phyloP scores from a whole-genome alignment of 2,329 filamentous ascomycete genomes.

The Penicillium sclerotiorum region DNA sequence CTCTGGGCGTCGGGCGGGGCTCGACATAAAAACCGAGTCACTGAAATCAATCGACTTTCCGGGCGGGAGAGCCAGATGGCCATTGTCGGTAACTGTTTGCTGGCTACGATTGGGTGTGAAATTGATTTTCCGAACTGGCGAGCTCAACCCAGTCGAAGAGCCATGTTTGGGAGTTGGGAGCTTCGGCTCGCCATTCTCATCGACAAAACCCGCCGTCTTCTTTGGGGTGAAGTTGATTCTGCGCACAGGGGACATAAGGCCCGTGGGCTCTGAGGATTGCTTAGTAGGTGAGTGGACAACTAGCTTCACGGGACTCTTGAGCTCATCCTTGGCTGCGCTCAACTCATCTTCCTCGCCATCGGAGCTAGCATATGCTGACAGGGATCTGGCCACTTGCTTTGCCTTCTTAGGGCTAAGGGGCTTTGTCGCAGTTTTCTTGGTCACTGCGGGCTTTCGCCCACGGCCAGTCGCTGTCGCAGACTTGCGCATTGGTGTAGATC shows the following conservation, averaged over 20 bases:
- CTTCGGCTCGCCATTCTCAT: constrained; percentile 38
- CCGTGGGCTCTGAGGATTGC: constrained; percentile 27
- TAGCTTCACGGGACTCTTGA: constrained; percentile 27
- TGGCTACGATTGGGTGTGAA: constrained; percentile 29
- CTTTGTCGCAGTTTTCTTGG: constrained; percentile 34
- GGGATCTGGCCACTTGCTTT: constrained; percentile 48
- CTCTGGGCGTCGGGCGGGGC: constrained; percentile 49
- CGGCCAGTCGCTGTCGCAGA: constrained; percentile 30
- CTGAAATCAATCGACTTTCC: constrained; percentile 34
- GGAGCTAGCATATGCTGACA: constrained; percentile 39
- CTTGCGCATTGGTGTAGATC: constrained; percentile 51
- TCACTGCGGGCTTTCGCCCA: constrained; percentile 35
- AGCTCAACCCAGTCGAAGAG: constrained; percentile 26
- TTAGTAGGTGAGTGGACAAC: constrained; percentile 40
- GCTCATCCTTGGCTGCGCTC: constrained; percentile 37
- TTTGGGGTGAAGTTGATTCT: constrained; percentile 34
- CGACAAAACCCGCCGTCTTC: constrained; percentile 28
- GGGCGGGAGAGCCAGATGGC: constrained; percentile 26
- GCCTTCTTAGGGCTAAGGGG: constrained; percentile 54
- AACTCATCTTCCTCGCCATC: constrained; percentile 50
- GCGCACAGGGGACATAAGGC: constrained; percentile 39
- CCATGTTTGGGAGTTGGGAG: constrained; percentile 26
- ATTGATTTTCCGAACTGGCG: constrained; percentile 44
- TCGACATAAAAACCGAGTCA: constrained; percentile 42
- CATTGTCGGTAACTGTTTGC: constrained; percentile 19